Evolutionary conservation across 192 early-diverging fungal species (phyloP).

Genomic region (Thamnidium elegans): DNA sequence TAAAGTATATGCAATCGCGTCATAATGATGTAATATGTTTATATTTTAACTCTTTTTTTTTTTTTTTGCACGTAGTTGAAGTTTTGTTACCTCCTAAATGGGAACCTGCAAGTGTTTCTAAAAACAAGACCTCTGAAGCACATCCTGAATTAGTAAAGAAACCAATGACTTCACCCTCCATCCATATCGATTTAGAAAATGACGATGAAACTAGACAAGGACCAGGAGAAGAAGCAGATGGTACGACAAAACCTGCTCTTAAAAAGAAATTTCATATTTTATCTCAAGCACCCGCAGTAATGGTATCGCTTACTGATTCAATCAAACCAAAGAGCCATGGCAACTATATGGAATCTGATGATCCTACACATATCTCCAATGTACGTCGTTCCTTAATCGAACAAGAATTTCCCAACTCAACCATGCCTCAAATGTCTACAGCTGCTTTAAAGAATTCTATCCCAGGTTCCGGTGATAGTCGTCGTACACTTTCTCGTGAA

Average conservation of each 20-base stretch:
- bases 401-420: conserved; percentile 18
- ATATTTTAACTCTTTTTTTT: background rate
- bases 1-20: conserved; percentile 4
- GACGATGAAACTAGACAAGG: background rate
- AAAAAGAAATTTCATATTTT: background rate
- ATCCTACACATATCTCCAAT: conserved; percentile 24
- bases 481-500: background rate
- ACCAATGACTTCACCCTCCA: too few relatives aligned
- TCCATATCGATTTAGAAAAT: background rate
- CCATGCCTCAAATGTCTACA: background rate
- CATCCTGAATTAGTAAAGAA: too few relatives aligned
- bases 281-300: background rate
- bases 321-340: conserved; percentile 12
- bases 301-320: background rate
- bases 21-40: background rate
- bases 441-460: background rate
- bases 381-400: conserved; percentile 13
- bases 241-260: background rate
- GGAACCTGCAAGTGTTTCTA: background rate
- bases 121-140: background rate
- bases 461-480: too few relatives aligned
- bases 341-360: conserved; percentile 15
- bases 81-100: background rate
- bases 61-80: background rate
- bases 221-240: background rate